Evolutionary conservation across 225 moss, liverwort and hornwort genomes (phyloP).

Genomic region (Sphagnum tenellum): DNA sequence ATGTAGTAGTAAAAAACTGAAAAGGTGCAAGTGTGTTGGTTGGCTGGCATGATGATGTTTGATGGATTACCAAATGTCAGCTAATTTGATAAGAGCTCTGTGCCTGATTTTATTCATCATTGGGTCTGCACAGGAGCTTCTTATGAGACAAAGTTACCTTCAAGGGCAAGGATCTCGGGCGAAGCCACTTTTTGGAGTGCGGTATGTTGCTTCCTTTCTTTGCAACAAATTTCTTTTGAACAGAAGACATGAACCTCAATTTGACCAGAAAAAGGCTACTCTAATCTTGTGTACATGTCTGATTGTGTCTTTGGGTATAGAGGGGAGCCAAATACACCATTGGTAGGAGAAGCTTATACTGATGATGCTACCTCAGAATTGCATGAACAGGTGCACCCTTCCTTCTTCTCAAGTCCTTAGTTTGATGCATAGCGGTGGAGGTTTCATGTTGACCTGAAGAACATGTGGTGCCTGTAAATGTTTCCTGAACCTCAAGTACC

Average conservation of each 20-base stretch:
- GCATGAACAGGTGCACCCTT: constrained; percentile 56
- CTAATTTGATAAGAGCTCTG: no score
- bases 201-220: constrained; percentile 27
- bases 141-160: constrained; percentile 56
- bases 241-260: not conserved
- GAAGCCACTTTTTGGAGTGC: constrained; percentile 88
- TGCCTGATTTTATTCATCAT: not conserved
- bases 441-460: not conserved
- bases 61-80: no score
- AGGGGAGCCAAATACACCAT: constrained; percentile 80
- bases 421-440: not conserved
- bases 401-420: no score
- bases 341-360: constrained; percentile 67
- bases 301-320: constrained; percentile 19
- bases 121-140: constrained; percentile 62
- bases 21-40: no score
- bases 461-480: no score
- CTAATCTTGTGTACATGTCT: not conserved
- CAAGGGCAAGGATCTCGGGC: constrained; percentile 53
- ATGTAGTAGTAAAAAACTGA: no score
- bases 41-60: no score
- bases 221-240: no score
- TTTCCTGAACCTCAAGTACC: no score
- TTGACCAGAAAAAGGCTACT: no score
- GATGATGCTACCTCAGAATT: constrained; percentile 68